phyloP scores from a whole-genome alignment of 257 asterid species.

The Craterostigma plantagineum region DNA sequence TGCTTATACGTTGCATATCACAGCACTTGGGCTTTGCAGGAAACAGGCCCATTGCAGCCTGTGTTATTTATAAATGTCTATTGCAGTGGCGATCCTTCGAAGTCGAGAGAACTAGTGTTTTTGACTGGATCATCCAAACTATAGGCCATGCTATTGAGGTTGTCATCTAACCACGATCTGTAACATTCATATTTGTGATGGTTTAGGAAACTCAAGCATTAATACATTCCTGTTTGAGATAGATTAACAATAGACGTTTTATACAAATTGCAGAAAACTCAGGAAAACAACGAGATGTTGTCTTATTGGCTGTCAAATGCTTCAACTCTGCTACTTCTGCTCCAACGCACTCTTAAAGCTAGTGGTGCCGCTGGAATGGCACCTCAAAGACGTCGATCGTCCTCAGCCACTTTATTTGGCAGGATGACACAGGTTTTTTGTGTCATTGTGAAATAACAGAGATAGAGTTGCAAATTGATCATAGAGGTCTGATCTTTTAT shows the following conservation, averaged over 20 bases:
- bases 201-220: too few species aligned
- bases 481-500: constrained; percentile 5
- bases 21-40: constrained; percentile 82
- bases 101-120: constrained; percentile 89
- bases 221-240: too few species aligned
- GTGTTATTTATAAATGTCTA: constrained; percentile 90
- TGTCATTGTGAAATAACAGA: not conserved
- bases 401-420: constrained; percentile 82
- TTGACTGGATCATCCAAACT: constrained; percentile 89
- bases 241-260: too few species aligned
- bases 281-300: constrained; percentile 75
- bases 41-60: constrained; percentile 85
- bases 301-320: constrained; percentile 98
- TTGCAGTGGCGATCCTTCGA: constrained; percentile 97
- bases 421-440: constrained; percentile 62
- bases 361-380: constrained; percentile 85
- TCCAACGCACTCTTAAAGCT: constrained; percentile 95
- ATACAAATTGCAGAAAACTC: constrained; percentile 39
- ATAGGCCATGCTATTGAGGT: constrained; percentile 98
- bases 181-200: not conserved
- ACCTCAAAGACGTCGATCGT: constrained; percentile 84
- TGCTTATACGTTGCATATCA: constrained; percentile 71
- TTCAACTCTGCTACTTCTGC: constrained; percentile 76
- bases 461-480: too few species aligned
- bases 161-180: constrained; percentile 7